phyloP scores from a whole-genome alignment of 2,329 filamentous ascomycete genomes.

The Apiospora kogelbergensis region DNA sequence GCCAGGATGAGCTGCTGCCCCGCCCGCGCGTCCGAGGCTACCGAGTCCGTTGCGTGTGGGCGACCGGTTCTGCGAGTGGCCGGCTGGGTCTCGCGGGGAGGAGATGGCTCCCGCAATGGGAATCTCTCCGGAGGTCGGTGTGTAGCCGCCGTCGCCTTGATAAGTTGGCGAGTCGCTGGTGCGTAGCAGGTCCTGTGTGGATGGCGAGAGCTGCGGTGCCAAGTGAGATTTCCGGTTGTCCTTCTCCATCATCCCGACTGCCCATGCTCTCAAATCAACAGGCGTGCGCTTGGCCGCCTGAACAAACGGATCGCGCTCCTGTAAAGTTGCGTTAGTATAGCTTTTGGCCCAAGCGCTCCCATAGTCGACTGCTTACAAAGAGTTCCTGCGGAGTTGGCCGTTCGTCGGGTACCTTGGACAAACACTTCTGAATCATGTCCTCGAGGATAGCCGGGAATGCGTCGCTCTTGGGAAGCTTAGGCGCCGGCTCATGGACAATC shows the following conservation, averaged over 20 bases:
- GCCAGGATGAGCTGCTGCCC: conserved; percentile 49
- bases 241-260: conserved; percentile 87
- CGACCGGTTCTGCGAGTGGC: conserved; percentile 47
- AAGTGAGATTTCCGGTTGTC: conserved; percentile 96
- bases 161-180: conserved; percentile 60
- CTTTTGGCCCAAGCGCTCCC: neutral
- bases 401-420: conserved; percentile 85
- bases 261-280: conserved; percentile 91
- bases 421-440: conserved; percentile 94
- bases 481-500: conserved; percentile 94
- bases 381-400: conserved; percentile 91
- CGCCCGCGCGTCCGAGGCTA: conserved; percentile 46
- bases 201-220: conserved; percentile 74
- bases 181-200: conserved; percentile 73
- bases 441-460: conserved; percentile 94
- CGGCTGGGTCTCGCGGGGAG: conserved; percentile 48
- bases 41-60: conserved; percentile 50
- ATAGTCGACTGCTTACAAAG: conserved; percentile 62
- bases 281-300: conserved; percentile 96
- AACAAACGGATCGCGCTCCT: conserved; percentile 93
- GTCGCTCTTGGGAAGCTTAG: conserved; percentile 92
- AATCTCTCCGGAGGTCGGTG: conserved; percentile 68
- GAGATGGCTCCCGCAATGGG: conserved; percentile 61
- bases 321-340: neutral
- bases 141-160: conserved; percentile 49